These are phyloP conservation scores for Plenodomus tracheiphilus DNA, from an alignment of 2,329 filamentous ascomycete species.

Conservation along the genomic window DNA sequence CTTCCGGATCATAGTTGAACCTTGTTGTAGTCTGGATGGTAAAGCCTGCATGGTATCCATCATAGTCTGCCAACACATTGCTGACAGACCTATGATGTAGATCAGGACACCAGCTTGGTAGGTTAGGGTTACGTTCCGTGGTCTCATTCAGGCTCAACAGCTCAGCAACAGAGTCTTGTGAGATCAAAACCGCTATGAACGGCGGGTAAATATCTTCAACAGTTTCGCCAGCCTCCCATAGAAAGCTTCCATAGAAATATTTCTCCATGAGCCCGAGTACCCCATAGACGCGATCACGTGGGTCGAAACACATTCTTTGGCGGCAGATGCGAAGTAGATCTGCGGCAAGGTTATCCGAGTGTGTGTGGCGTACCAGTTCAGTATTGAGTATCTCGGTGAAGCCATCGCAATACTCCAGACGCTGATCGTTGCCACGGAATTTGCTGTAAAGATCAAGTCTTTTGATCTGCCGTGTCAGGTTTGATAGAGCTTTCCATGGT, in stretches of 20 bases:
- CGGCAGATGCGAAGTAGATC: neutral
- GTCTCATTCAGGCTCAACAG: neutral
- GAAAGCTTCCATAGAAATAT: neutral
- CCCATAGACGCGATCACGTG: neutral
- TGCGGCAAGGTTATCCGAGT: neutral
- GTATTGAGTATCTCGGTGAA: neutral
- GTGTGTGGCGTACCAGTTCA: neutral
- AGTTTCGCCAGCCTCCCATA: neutral
- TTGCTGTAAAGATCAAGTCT: neutral
- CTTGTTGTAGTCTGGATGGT: neutral
- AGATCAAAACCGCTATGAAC: neutral
- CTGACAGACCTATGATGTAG: neutral
- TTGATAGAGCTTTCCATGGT: neutral
- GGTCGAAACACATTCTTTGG: neutral
- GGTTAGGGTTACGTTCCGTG: neutral
- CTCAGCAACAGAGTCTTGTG: neutral
- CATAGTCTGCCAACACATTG: neutral
- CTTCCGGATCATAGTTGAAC: neutral
- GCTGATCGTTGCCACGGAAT: neutral
- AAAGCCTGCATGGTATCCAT: neutral
- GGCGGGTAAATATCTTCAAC: neutral
- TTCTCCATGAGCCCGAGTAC: neutral
- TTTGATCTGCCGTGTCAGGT: neutral
- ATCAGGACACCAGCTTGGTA: conserved; percentile 1
- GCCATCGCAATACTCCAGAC: neutral